These are phyloP conservation scores for Melanopsichium pennsylvanicum DNA, from an alignment of 1,284 basidiomycete genomes.

Conservation along the genomic window DNA sequence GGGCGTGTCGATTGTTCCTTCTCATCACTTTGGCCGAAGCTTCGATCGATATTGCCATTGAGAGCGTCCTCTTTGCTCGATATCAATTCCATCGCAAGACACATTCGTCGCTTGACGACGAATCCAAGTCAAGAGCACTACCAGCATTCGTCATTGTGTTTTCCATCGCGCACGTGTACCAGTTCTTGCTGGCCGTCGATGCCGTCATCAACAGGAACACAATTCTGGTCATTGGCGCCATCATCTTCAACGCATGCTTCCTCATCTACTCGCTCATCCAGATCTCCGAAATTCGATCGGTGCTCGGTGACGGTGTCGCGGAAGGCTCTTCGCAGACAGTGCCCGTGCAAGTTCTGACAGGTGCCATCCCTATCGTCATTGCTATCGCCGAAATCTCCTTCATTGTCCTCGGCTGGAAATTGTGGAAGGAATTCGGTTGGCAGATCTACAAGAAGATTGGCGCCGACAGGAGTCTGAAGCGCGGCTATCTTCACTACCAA, in stretches of 20 bases:
- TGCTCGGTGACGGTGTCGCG: slow-evolving; percentile 53
- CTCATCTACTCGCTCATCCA: slow-evolving; percentile 58
- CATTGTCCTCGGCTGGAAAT: slow-evolving; percentile 42
- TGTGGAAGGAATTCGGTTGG: slow-evolving; percentile 60
- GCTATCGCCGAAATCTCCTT: slow-evolving; percentile 46
- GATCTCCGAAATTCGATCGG: slow-evolving; percentile 56
- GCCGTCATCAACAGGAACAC: slow-evolving; percentile 55
- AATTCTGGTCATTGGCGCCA: slow-evolving; percentile 52
- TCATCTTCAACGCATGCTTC: slow-evolving; percentile 56
- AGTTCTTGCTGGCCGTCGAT: slow-evolving; percentile 54
- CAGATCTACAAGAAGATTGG: slow-evolving; percentile 59
- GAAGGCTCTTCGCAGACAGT: slow-evolving; percentile 51
- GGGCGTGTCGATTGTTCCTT: slow-evolving; percentile 48
- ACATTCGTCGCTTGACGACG: slow-evolving; percentile 30
- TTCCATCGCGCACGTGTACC: slow-evolving; percentile 55
- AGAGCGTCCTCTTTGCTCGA: slow-evolving; percentile 50
- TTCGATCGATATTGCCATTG: slow-evolving; percentile 50
- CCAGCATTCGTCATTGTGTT: slow-evolving; percentile 59
- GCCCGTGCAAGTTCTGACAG: slow-evolving; percentile 57
- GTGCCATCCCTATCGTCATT: slow-evolving; percentile 56
- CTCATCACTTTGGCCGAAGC: slow-evolving; percentile 56
- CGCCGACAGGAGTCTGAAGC: slow-evolving; percentile 52
- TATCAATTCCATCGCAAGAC: slow-evolving; percentile 40
- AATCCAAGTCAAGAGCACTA: slow-evolving; percentile 42
- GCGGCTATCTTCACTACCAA: slow-evolving; percentile 52